phyloP scores from a whole-genome alignment of 1,139 yeast genomes.

The Hyphopichia pseudoburtonii region DNA sequence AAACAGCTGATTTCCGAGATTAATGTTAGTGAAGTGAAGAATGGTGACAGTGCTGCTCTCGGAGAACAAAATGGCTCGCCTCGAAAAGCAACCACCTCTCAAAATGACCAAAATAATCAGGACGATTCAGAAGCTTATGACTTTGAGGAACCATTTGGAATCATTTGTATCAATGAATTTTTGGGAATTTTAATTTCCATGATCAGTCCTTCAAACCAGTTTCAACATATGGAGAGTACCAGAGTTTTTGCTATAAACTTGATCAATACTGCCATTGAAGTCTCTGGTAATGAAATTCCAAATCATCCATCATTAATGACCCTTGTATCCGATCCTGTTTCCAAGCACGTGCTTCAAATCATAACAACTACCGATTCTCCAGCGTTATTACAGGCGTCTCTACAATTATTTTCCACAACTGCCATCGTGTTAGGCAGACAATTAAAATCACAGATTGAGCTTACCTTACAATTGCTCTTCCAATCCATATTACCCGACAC shows the following conservation, averaged over 20 bases:
- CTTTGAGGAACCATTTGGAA: conserved; percentile 55
- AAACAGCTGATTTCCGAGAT: conserved; percentile 1
- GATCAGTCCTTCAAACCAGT: conserved; percentile 78
- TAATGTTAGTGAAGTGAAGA: background rate
- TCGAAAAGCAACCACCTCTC: background rate
- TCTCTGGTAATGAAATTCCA: conserved; percentile 69
- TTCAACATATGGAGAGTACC: conserved; percentile 84
- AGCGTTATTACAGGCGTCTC: conserved; percentile 68
- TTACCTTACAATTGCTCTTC: conserved; percentile 60
- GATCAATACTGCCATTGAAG: conserved; percentile 77
- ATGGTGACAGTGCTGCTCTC: no score
- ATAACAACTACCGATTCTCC: conserved; percentile 71
- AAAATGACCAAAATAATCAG: background rate
- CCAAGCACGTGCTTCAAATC: conserved; percentile 78
- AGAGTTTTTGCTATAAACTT: conserved; percentile 79
- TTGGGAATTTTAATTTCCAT: conserved; percentile 78
- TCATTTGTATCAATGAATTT: conserved; percentile 66
- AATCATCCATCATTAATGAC: conserved; percentile 65
- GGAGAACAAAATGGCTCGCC: background rate
- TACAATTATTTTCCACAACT: conserved; percentile 73
- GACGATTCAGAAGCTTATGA: background rate
- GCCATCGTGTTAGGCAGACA: conserved; percentile 57
- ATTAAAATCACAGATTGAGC: conserved; percentile 66
- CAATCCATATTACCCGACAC: conserved; percentile 40
- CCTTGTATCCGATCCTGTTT: conserved; percentile 73